Evolutionary conservation across 257 asterid genomes (phyloP), one percentile per base, ranked within the genome.

Genomic region (Petunia secreta): DNA sequence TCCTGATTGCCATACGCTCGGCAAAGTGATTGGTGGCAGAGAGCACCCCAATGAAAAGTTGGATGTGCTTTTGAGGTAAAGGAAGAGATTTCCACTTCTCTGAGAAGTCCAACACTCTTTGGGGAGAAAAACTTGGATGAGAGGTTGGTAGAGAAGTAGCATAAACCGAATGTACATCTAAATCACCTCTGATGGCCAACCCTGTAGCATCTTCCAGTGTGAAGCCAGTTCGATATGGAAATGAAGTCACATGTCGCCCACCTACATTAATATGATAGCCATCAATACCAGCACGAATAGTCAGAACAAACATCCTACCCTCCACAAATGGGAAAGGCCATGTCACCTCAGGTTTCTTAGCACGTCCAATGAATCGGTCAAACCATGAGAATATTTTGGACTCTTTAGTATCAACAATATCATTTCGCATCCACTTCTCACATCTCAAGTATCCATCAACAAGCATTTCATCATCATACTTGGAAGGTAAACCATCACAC

Each of bases 21-120:
- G 99, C 95, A 82, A 96, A 96, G 90, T 96, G 98, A 87, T 96
- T 96, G 79, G 98, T 91, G 50, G 98, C 98, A 80, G 98, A 96
- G 82, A 96, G 97, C 84, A 96, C 94, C 50, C 98, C 99, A 66
- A 96, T 88, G 81, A 96, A 96, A 86, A 94, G 92, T 79, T 87
- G 91, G 85, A 96, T 84, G 57, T 48, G 84, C 40, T 75, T 85
- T 65, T 81, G 68, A 25, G 89, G 91, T 55, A 84, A 52, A 77
- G 90, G 89, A 79, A 4, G 87, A 77, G 94, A 85, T 90, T 89
- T 96, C 98, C 98, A 94, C 85, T 90, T 79, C 86, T 83, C 91
- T 16, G 95, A 89, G 85, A 94, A 91, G 64, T 94, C 97, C 75
- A 94, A 75, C 80, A 89, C 97, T 82, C 92, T 89, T 75, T 90